Base-by-base conservation (phyloP, 805 yeast genomes). In the Maudiozyma bulderi region DNA sequence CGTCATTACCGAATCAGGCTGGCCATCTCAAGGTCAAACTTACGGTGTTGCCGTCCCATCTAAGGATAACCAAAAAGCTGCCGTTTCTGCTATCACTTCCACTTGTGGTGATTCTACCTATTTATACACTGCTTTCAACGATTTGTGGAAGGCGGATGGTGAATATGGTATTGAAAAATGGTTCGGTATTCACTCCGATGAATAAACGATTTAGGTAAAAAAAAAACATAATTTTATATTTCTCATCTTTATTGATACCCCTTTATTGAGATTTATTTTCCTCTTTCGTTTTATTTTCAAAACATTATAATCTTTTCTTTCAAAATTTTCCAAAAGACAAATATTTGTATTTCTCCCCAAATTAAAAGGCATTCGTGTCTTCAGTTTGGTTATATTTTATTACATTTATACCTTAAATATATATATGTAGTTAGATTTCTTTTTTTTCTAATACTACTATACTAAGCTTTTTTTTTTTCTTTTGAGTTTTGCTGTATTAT, bases 11-110 rank as follows among this genome's bases (percentile, higher is more conserved):
- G 99, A 93, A 78, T 76, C 96, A 52, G 99, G 99, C 58, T 93
- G 99, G 99, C 99, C 99, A 67, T 80, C 87, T 56, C 69, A 77
- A 65, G 99, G 99, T 74, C 73, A 78, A 60, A 71, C 82, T 65
- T 78, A 81, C 73, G 91, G 89, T 69, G 75, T 68, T 54, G 95
- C 96, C 59, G 84, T 87, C 50, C 93, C 98, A 51, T 84, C 95
- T 44, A 57, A 71, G 50, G 71, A 68, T 31, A 84, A 90, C 77
- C 96, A 89, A 76, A 51, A 71, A 47, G 71, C 85, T 61, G 95
- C 96, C 54, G 70, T 93, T 55, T 47, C 73, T 40, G 75, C 90
- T 45, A 79, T 93, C 63, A 70, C 75, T 67, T 53, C 73, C 40
- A 52, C 71, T 48, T 77, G 83, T 70, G 96, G 95, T 72, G 66